Conservation (phyloP, 2,329 filamentous ascomycete species). For the Xylariaceae sp. region DNA sequence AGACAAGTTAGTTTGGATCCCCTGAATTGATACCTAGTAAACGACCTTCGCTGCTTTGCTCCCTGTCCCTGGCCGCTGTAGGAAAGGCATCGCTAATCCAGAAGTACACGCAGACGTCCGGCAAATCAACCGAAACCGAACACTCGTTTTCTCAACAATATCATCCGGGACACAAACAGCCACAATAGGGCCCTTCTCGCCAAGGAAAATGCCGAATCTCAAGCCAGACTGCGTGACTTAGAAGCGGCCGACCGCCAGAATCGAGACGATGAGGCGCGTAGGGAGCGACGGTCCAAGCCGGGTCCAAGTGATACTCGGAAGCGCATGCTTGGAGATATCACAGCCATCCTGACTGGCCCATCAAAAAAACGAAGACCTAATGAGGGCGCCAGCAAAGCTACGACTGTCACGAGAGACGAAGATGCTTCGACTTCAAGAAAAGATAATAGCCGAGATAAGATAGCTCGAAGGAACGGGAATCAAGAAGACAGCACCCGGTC, state of each 20-base stretch:
- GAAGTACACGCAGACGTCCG: conserved; percentile 42
- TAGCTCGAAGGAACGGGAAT: conserved; percentile 4
- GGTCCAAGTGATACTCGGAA: conserved; percentile 47
- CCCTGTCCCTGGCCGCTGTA: neutral
- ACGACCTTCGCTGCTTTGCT: neutral
- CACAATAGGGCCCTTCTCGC: conserved; percentile 85
- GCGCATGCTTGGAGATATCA: conserved; percentile 56
- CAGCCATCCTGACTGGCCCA: conserved; percentile 48
- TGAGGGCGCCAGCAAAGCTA: conserved; percentile 17
- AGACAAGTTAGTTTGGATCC: conserved; percentile 37
- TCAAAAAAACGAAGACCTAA: conserved; percentile 34
- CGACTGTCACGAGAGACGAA: conserved; percentile 6
- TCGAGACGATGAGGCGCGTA: conserved; percentile 30
- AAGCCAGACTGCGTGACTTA: conserved; percentile 60
- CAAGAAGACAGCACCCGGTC: conserved; percentile 22
- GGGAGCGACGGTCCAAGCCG: conserved; percentile 38
- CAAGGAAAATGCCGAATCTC: conserved; percentile 76
- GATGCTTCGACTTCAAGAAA: conserved; percentile 14
- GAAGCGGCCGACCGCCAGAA: conserved; percentile 44
- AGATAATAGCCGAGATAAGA: conserved; percentile 15
- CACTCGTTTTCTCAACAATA: conserved; percentile 78
- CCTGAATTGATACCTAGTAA: neutral
- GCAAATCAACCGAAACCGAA: conserved; percentile 77
- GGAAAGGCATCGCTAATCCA: conserved; percentile 6
- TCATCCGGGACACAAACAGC: conserved; percentile 79